Percentiles rank a stretch among this genome's conserved stretches.
Conservation (phyloP, 257 asterid genomes). For the Plantago major region DNA sequence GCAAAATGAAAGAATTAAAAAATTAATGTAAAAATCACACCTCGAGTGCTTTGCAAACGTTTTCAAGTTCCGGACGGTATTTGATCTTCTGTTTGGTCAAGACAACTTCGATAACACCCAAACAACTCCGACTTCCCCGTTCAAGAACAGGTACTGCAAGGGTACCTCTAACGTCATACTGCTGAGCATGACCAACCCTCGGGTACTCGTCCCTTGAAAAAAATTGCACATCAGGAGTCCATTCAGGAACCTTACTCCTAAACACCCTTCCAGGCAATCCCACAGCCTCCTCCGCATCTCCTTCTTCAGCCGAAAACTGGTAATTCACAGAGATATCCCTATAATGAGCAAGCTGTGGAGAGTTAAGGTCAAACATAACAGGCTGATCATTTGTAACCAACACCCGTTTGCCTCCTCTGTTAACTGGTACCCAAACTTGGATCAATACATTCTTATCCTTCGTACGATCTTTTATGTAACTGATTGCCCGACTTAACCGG, state of each 20-base stretch:
- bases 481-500: constrained; percentile 55
- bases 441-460: constrained; percentile 56
- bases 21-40: constrained; percentile 32
- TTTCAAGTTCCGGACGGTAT: constrained; percentile 73
- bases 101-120: constrained; percentile 90
- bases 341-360: constrained; percentile 65
- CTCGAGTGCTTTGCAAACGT: constrained; percentile 91
- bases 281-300: constrained; percentile 44
- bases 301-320: constrained; percentile 67
- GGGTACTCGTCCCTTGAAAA: constrained; percentile 76
- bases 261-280: constrained; percentile 95
- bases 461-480: constrained; percentile 47
- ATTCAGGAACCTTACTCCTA: constrained; percentile 69
- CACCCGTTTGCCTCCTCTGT: constrained; percentile 57
- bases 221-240: constrained; percentile 92
- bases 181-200: constrained; percentile 68
- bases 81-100: constrained; percentile 77
- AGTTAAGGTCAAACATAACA: constrained; percentile 49
- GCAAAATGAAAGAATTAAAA: background rate
- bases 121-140: constrained; percentile 65
- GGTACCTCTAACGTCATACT: constrained; percentile 74
- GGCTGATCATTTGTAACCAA: constrained; percentile 64
- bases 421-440: constrained; percentile 89
- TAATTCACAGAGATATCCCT: constrained; percentile 64
- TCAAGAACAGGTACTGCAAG: constrained; percentile 90